Conservation (phyloP, 2,329 filamentous ascomycete genomes). For the Alternaria sp. region DNA sequence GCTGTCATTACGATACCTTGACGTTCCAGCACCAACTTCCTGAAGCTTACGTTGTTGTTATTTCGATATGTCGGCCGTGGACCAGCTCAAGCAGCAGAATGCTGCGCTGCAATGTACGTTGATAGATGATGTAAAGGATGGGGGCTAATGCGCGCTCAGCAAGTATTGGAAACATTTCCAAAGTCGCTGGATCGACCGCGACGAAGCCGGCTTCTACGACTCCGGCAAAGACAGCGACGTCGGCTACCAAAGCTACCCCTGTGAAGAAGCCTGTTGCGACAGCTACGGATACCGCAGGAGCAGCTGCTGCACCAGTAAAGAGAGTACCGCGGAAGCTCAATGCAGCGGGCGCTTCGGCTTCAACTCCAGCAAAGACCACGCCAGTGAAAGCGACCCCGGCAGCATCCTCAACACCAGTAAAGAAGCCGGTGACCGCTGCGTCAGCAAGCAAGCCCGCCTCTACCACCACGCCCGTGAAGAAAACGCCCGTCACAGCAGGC, state of each 20-base stretch:
- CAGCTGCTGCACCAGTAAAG: conserved; percentile 33
- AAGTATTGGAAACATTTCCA: conserved; percentile 37
- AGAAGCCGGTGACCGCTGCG: conserved; percentile 9
- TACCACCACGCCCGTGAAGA: conserved; percentile 25
- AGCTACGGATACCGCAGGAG: conserved; percentile 6
- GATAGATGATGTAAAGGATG: background rate
- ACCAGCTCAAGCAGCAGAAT: conserved; percentile 52
- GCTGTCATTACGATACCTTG: background rate
- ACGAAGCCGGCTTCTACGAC: conserved; percentile 35
- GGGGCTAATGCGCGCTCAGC: conserved; percentile 23
- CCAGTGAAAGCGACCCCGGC: conserved; percentile 12
- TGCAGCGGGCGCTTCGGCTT: conserved; percentile 9
- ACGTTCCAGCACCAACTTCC: background rate
- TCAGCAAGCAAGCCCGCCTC: conserved; percentile 32
- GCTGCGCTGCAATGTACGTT: conserved; percentile 49
- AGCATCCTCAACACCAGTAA: conserved; percentile 7
- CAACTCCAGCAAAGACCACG: conserved; percentile 4
- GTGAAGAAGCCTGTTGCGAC: conserved; percentile 22
- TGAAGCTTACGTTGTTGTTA: background rate
- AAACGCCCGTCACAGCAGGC: conserved; percentile 22
- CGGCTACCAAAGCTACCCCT: conserved; percentile 19
- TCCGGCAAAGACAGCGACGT: conserved; percentile 22
- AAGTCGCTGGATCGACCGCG: conserved; percentile 30
- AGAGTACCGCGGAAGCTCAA: conserved; percentile 27
- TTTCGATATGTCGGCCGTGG: conserved; percentile 41